Base-by-base conservation (phyloP, 1,139 yeast genomes). In the Groenewaldozyma auringiensis region DNA sequence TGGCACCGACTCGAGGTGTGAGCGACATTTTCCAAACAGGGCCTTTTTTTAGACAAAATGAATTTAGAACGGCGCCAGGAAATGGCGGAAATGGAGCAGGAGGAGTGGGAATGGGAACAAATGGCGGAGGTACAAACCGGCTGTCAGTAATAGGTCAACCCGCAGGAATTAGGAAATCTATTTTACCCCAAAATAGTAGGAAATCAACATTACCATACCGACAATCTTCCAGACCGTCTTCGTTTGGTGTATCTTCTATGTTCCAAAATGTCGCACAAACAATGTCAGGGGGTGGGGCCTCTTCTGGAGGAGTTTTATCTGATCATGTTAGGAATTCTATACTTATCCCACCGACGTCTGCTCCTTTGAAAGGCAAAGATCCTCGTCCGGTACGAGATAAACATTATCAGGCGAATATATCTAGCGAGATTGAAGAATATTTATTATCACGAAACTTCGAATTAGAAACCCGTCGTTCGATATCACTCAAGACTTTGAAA, bases 351-450 rank as follows among this genome's bases (percentile, higher is more conserved):
- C n/a, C 38, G 20, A 21, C 21, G 9, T 4, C 9, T 18, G 38
- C 22, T 20, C 11, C 34, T n/a, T 11, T 32, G 2, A 21, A 21
- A 2, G 43, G 37, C 9, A 53, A 58, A 53, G 95, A 87, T 63
- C 83, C 84, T 21, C 70, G 96, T 38, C 95, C 95, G 2, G 63
- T 87, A 29, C 70, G 89, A 47, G 95, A 87, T 60, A 75, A 75
- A 51, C 73, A 72, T 51, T 86, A 78, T 60, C 94, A 84, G 60
- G 81, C 79, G 48, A 84, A 79, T 45, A 74, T 86, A 17, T 48
- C 60, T 2, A 58, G 58, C 38, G 53, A 52, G 20, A 57, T 65
- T 18, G 76, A 75, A 56, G 83, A 81, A 37, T 89, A 78, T 61
- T 67, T 88, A 42, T 67, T 74, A 13, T 65, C 68, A 4, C 76